Base-by-base conservation (phyloP, 805 yeast species). In the Wickerhamomyces ciferrii region DNA sequence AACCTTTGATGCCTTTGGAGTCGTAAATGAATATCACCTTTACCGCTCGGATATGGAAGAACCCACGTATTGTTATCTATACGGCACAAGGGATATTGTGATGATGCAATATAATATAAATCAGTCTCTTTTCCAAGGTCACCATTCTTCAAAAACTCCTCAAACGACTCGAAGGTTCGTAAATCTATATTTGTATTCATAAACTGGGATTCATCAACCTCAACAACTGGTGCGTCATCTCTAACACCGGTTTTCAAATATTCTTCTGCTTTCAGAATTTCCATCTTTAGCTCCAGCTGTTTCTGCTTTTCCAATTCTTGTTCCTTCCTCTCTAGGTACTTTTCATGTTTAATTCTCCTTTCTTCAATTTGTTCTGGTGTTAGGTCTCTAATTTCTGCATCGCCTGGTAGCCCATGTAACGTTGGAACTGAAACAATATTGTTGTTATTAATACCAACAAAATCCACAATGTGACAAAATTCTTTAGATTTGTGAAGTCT, bases 401-500 rank as follows among this genome's bases (percentile, higher is more conserved):
- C 60, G 31, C 46, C 35, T 10, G 59, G 57, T 2, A 56, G 44
- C 8, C 71, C 74, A 34, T 72, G 67, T 14, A 84, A 62, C 0
- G 78, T 72, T 0, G 89, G 87, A 1, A 74, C 71, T 1, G 84
- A 73, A 14, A 71, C 72, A 4, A 83, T 68, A 3, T 84, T 84
- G 0, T 70, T 67, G n/a, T 67, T 69, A 14, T 69, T 69, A 0
- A 83, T 73, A 11, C 82, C 86, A n/a, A 82, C 87, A 63, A 89
- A 79, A 60, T 90, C 96, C 1, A 88, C 73, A 6, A 91, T 73
- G 55, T 83, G 84, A 56, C 97, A 89, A 48, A 71, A 68, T 2
- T 71, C 62, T 58, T 91, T 91, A 0, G 74, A 78, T 2, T 72
- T 67, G 55, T 80, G 81, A 14, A 78, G 53, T 34, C 98, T 67